phyloP scores from a whole-genome alignment of 768 basidiomycete genomes.

The Brasilioporus rufonigricans region DNA sequence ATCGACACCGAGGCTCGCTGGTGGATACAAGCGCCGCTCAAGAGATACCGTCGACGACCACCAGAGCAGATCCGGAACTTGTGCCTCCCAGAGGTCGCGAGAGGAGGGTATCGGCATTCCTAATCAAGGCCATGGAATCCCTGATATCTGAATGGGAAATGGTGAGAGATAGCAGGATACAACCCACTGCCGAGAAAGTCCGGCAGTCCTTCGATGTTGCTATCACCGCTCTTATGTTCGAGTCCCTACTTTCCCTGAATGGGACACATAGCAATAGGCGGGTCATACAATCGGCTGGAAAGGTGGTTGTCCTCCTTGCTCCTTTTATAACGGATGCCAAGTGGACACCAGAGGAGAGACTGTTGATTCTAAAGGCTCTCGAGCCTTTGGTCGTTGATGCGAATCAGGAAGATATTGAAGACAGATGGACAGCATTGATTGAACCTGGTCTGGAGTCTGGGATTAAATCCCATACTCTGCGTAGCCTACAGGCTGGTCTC shows the following conservation, averaged over 20 bases:
- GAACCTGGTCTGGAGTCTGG: constrained; percentile 50
- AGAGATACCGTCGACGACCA: constrained; percentile 7
- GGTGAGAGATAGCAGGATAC: constrained; percentile 29
- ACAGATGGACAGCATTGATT: constrained; percentile 48
- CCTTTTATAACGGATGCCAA: constrained; percentile 37
- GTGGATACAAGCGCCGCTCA: not conserved
- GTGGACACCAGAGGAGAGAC: constrained; percentile 64
- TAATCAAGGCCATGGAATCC: constrained; percentile 61
- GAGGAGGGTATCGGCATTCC: constrained; percentile 56
- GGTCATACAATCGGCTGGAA: constrained; percentile 63
- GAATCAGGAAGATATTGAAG: constrained; percentile 25
- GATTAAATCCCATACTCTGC: constrained; percentile 56
- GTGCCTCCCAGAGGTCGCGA: constrained; percentile 56
- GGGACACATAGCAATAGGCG: constrained; percentile 59
- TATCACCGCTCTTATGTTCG: constrained; percentile 64
- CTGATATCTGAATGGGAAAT: constrained; percentile 49
- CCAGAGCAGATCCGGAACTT: constrained; percentile 30
- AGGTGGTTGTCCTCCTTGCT: constrained; percentile 44
- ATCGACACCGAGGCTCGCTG: constrained; percentile 7
- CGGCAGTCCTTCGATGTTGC: constrained; percentile 70
- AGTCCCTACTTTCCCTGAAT: constrained; percentile 62
- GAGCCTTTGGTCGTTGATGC: constrained; percentile 57
- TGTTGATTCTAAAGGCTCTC: constrained; percentile 61
- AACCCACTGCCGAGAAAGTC: constrained; percentile 58
- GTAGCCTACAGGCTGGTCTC: constrained; percentile 27